These are phyloP conservation scores for Picochlorum sp. DNA, from an alignment of 139 green algal species.

Conservation along the genomic window DNA sequence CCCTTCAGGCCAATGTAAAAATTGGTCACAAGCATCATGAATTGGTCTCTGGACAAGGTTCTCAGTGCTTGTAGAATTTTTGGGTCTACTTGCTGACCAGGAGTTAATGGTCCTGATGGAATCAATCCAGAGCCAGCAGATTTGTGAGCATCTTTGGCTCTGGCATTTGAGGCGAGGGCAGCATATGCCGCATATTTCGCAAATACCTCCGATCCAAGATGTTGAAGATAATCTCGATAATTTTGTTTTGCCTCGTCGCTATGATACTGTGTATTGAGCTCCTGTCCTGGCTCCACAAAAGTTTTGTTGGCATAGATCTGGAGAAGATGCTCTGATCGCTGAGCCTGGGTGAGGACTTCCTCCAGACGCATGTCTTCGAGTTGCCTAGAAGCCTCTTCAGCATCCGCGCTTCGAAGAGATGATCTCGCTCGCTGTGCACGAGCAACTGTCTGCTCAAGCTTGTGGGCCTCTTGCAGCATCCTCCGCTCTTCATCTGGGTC, in stretches of 20 bases:
- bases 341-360: constrained; percentile 11
- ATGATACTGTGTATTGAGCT: constrained; percentile 22
- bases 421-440: constrained; percentile 21
- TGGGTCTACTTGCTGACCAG: constrained; percentile 18
- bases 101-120: constrained; percentile 13
- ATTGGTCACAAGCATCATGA: constrained; percentile 43
- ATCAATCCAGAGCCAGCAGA: not conserved
- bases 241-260: constrained; percentile 5
- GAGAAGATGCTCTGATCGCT: constrained; percentile 21
- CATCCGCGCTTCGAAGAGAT: not conserved
- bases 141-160: not conserved
- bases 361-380: constrained; percentile 8
- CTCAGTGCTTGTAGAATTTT: constrained; percentile 36
- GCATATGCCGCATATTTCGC: not conserved
- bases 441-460: constrained; percentile 31
- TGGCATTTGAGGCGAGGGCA: not conserved
- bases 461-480: constrained; percentile 31
- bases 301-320: constrained; percentile 6
- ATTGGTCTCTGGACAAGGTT: constrained; percentile 24
- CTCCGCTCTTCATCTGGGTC: constrained; percentile 57
- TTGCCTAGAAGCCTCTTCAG: not conserved
- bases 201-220: not conserved
- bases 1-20: constrained; percentile 41
- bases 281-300: constrained; percentile 7
- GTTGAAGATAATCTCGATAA: not conserved